These are phyloP conservation scores for Gracilaria caudata DNA, from an alignment of 23 red algal species.

Conservation along the genomic window DNA sequence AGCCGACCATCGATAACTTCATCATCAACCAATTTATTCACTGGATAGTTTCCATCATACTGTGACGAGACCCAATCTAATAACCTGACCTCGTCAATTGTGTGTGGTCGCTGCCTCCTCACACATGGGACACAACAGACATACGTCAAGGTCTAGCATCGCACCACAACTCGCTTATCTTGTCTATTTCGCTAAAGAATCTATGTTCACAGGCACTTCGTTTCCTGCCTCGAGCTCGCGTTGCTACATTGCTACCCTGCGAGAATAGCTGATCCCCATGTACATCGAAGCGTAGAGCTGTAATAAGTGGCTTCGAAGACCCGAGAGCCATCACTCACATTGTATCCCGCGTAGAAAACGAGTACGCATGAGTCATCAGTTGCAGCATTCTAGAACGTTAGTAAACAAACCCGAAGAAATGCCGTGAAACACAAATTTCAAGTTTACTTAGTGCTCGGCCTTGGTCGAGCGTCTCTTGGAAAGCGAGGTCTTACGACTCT, in stretches of 20 bases:
- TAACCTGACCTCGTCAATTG: neutral
- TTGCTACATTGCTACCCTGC: no score
- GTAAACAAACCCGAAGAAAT: neutral
- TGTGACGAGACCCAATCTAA: neutral
- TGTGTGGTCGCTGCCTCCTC: neutral
- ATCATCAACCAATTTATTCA: neutral
- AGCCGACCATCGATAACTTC: neutral
- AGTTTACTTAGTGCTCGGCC: slow-evolving; percentile 45
- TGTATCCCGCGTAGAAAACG: no score
- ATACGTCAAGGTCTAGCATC: neutral
- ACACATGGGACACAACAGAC: neutral
- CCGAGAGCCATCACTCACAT: no score
- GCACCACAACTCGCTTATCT: neutral
- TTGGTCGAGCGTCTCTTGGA: slow-evolving; percentile 79
- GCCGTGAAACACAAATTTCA: neutral
- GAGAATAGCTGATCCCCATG: no score
- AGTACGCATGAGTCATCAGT: no score
- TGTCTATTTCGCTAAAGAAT: neutral
- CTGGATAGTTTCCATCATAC: neutral
- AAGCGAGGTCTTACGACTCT: slow-evolving; percentile 62
- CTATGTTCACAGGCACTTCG: no score
- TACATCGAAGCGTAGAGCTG: no score
- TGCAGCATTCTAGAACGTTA: neutral
- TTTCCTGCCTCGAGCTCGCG: no score
- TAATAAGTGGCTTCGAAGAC: no score